Conservation (phyloP, 1,284 basidiomycete species). For the Pisolithus thermaeus region DNA sequence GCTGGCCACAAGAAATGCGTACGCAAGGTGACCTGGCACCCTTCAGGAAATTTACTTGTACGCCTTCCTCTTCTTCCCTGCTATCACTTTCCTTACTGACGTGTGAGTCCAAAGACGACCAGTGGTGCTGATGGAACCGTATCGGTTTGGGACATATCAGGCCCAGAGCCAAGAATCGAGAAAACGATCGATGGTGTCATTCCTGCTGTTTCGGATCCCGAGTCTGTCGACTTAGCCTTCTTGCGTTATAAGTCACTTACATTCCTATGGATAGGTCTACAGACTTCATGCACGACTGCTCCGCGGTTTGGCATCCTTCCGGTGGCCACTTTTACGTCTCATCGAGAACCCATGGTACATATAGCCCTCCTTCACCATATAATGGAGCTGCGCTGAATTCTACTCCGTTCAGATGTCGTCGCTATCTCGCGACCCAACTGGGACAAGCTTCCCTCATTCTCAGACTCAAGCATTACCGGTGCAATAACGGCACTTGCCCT, state of each 20-base stretch:
- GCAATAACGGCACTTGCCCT: slow-evolving; percentile 77
- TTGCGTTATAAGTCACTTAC: slow-evolving; percentile 3
- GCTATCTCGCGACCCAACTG: slow-evolving; percentile 70
- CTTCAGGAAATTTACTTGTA: slow-evolving; percentile 74
- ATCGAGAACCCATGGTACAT: slow-evolving; percentile 74
- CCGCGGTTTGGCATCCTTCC: slow-evolving; percentile 89
- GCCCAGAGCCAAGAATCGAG: slow-evolving; percentile 56
- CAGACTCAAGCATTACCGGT: slow-evolving; percentile 53
- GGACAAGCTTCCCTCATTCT: slow-evolving; percentile 61
- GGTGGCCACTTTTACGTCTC: slow-evolving; percentile 84
- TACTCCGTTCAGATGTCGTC: slow-evolving; percentile 56
- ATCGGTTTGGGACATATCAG: slow-evolving; percentile 80
- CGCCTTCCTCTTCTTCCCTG: slow-evolving; percentile 20
- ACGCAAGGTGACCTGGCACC: slow-evolving; percentile 87
- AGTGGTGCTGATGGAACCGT: slow-evolving; percentile 85
- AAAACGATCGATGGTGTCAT: slow-evolving; percentile 79
- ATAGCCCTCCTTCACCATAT: neutral
- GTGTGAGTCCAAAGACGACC: slow-evolving; percentile 48
- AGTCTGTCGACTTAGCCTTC: slow-evolving; percentile 36
- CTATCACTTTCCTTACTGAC: neutral
- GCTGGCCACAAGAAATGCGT: slow-evolving; percentile 72
- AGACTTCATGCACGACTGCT: slow-evolving; percentile 68
- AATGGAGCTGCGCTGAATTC: neutral
- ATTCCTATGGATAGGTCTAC: slow-evolving; percentile 35
- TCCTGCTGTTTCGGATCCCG: slow-evolving; percentile 60